Conservation (phyloP, 768 basidiomycete genomes). For the Leccinum subgranulosum region DNA sequence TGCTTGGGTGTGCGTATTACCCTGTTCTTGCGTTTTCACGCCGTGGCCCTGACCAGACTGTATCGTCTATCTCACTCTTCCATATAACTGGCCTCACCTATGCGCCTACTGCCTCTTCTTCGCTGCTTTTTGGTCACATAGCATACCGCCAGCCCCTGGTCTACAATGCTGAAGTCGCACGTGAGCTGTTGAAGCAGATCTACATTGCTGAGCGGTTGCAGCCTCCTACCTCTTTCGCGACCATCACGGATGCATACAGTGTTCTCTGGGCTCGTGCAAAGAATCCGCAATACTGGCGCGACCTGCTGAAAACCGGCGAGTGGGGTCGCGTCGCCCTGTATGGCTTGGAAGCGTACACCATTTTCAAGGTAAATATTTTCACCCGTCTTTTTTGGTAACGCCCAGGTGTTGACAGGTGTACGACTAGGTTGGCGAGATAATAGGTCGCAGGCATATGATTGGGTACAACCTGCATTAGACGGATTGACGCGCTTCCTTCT, state of each 20-base stretch:
- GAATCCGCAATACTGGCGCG: conserved; percentile 59
- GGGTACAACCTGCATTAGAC: conserved; percentile 69
- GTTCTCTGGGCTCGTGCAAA: conserved; percentile 62
- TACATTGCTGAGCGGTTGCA: conserved; percentile 60
- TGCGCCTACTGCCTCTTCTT: background rate
- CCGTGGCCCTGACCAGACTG: conserved; percentile 1
- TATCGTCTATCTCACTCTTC: background rate
- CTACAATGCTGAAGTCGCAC: conserved; percentile 76
- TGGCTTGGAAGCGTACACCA: conserved; percentile 83
- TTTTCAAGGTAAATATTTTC: conserved; percentile 68
- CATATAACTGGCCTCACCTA: background rate
- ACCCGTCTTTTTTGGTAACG: background rate
- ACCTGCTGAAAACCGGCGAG: conserved; percentile 59
- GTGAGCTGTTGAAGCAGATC: conserved; percentile 73
- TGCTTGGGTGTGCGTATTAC: conserved; percentile 51
- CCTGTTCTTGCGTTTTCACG: background rate
- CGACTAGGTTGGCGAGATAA: conserved; percentile 77
- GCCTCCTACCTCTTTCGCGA: conserved; percentile 58
- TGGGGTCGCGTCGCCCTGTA: conserved; percentile 68
- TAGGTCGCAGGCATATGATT: conserved; percentile 75
- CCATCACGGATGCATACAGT: conserved; percentile 57
- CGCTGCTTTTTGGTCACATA: conserved; percentile 16
- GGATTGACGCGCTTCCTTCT: background rate
- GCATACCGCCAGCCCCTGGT: conserved; percentile 75
- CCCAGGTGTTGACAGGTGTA: background rate